Percentiles rank a stretch among this genome's conserved stretches.
Evolutionary conservation across 2,329 filamentous ascomycete species (phyloP).

Genomic region (Albifimbria verrucaria): DNA sequence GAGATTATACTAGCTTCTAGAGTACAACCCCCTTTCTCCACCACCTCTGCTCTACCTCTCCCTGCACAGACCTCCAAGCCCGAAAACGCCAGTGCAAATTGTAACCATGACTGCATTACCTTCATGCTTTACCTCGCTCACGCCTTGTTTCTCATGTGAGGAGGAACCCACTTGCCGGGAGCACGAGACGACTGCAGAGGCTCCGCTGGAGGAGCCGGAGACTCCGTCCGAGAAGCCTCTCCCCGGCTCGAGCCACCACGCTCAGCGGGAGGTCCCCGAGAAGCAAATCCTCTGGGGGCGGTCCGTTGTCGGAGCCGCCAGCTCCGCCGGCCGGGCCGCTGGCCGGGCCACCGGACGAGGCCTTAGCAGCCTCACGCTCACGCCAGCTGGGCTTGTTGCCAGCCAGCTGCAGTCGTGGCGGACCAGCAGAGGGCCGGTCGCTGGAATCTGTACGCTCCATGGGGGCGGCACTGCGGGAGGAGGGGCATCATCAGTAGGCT

Average conservation of each 20-base stretch:
- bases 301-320: slow-evolving; percentile 37
- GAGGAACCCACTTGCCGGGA: slow-evolving; percentile 59
- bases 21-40: slow-evolving; percentile 29
- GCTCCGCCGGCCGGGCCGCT: slow-evolving; percentile 29
- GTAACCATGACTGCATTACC: slow-evolving; percentile 21
- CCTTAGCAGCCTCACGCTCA: slow-evolving; percentile 61
- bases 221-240: slow-evolving; percentile 36
- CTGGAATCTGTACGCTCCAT: slow-evolving; percentile 46
- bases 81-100: slow-evolving; percentile 36
- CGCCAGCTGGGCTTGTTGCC: slow-evolving; percentile 68
- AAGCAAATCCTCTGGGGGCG: slow-evolving; percentile 33
- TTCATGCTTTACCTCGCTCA: slow-evolving; percentile 12
- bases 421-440: slow-evolving; percentile 42
- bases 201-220: slow-evolving; percentile 43
- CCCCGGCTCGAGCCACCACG: slow-evolving; percentile 40
- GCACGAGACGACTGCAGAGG: slow-evolving; percentile 49
- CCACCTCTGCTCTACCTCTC: slow-evolving; percentile 1
- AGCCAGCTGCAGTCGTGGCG: slow-evolving; percentile 60
- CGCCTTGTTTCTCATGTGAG: slow-evolving; percentile 34
- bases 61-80: slow-evolving; percentile 26
- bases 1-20: slow-evolving; percentile 32
- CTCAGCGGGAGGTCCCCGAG: slow-evolving; percentile 38
- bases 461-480: slow-evolving; percentile 24
- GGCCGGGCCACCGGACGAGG: slow-evolving; percentile 23
- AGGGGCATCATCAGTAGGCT: slow-evolving; percentile 24